Evolutionary conservation across 495 filamentous ascomycete species (phyloP).

Genomic region (Pyronema domesticum): DNA sequence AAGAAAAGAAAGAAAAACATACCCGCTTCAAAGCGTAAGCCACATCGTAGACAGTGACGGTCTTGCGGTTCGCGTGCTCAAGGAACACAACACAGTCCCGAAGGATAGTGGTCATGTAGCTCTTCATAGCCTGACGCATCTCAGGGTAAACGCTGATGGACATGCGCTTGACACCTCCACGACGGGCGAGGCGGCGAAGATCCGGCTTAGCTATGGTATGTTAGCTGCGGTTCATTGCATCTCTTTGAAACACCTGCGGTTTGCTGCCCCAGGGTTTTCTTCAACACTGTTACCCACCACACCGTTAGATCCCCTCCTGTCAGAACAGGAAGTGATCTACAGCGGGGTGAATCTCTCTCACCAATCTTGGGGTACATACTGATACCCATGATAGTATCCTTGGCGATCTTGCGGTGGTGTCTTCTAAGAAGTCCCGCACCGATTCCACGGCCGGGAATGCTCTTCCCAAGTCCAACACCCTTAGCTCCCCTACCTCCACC

Average conservation of each 20-base stretch:
- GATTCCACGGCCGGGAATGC: neutral
- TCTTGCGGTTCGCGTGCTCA: constrained; percentile 37
- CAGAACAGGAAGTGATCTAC: neutral
- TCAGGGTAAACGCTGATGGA: constrained; percentile 54
- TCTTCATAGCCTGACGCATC: constrained; percentile 36
- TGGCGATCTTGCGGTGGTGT: neutral
- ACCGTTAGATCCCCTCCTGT: neutral
- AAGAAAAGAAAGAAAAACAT: constrained; percentile 10
- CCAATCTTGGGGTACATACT: neutral
- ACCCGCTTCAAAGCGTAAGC: constrained; percentile 39
- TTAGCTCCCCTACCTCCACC: neutral
- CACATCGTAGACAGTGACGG: constrained; percentile 47
- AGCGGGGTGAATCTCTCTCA: neutral
- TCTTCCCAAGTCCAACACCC: neutral
- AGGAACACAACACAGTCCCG: constrained; percentile 33
- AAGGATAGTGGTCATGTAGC: constrained; percentile 37
- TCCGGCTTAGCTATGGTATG: neutral
- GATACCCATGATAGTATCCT: neutral
- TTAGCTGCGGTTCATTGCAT: neutral
- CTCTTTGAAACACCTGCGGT: neutral
- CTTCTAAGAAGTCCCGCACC: neutral
- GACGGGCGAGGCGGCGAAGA: constrained; percentile 44
- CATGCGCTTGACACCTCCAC: constrained; percentile 64
- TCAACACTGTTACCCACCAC: neutral
- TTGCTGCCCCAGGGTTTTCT: neutral